A percentile compares a stretch with the other conserved stretches of the same genome.
phyloP scores from a whole-genome alignment of 306 rosid genomes.

The Vicia villosa region DNA sequence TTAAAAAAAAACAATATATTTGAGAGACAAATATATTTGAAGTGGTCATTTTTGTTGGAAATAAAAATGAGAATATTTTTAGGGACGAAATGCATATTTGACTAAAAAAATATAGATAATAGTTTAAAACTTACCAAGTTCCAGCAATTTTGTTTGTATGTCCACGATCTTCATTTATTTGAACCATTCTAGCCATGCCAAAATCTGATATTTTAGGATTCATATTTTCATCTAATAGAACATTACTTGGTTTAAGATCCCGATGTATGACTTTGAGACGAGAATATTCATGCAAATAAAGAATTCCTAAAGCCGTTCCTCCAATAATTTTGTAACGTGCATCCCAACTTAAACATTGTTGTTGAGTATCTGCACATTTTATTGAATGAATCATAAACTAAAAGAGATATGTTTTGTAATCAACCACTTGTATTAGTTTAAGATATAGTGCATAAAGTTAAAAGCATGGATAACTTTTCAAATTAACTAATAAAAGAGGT shows the following conservation, averaged over 20 bases:
- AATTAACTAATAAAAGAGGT: neutral
- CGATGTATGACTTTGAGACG: conserved; percentile 47
- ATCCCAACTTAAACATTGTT: neutral
- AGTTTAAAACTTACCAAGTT: conserved; percentile 40
- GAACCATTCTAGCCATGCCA: conserved; percentile 45
- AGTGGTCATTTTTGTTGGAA: neutral
- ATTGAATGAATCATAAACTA: neutral
- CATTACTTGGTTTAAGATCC: conserved; percentile 47
- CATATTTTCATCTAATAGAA: conserved; percentile 40
- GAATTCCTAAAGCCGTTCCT: conserved; percentile 38
- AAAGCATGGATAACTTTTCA: neutral
- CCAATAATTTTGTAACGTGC: conserved; percentile 34
- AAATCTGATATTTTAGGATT: conserved; percentile 50
- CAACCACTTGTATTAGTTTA: neutral
- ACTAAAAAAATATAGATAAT: neutral
- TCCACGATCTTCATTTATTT: conserved; percentile 19
- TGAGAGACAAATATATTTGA: neutral
- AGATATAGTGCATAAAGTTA: neutral
- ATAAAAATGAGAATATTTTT: neutral
- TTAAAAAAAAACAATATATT: neutral
- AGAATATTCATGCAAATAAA: conserved; percentile 47
- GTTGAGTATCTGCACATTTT: neutral
- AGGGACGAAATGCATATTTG: neutral
- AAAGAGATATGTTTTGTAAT: neutral
- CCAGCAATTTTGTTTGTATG: conserved; percentile 39